Conservation (phyloP, 2,329 filamentous ascomycete species). For the Pseudogymnoascus sp. region DNA sequence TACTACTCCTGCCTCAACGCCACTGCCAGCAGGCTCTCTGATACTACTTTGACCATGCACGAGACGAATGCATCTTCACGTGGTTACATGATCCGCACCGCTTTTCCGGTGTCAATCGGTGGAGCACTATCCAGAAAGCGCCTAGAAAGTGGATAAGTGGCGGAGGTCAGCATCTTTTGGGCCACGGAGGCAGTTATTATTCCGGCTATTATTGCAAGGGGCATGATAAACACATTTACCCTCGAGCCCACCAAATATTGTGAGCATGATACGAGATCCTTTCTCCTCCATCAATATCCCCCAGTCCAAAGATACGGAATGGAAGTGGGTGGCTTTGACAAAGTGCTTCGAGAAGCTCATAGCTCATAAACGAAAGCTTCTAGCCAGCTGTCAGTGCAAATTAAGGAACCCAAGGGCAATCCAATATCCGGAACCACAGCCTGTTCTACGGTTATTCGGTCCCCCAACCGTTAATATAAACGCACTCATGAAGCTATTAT, state of each 20-base stretch:
- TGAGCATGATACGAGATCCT: background rate
- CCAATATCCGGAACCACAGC: conserved; percentile 3
- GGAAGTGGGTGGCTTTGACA: background rate
- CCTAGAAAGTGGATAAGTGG: background rate
- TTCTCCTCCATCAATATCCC: background rate
- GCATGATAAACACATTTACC: background rate
- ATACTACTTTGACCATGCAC: background rate
- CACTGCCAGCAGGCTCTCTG: background rate
- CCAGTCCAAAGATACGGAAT: background rate
- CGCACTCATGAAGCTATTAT: background rate
- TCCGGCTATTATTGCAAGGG: background rate
- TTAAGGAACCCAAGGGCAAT: background rate
- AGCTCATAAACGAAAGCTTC: background rate
- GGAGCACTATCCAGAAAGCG: background rate
- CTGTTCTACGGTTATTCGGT: conserved; percentile 1
- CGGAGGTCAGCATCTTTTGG: background rate
- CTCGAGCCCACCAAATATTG: background rate
- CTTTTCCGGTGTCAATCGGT: background rate
- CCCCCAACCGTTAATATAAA: background rate
- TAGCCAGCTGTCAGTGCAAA: background rate
- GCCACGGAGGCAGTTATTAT: background rate
- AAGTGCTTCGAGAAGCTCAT: background rate
- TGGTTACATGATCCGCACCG: conserved; percentile 1
- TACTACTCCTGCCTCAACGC: background rate
- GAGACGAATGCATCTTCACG: background rate